These are phyloP conservation scores for Solanum hybrid DNA, from an alignment of 305 asterid genomes.

Conservation along the genomic window DNA sequence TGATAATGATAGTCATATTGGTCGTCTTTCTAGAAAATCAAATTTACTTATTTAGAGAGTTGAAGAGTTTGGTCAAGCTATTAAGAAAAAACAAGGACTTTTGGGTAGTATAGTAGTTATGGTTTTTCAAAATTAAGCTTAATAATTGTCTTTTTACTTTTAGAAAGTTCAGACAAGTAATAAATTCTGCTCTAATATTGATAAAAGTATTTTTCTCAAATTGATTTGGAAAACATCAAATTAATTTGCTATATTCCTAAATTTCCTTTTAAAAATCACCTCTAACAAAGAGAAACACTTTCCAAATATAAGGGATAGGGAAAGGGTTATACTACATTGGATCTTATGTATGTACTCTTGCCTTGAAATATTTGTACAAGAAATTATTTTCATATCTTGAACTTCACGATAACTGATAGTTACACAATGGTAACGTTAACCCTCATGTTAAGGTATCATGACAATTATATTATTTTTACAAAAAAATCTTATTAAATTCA, in stretches of 20 bases:
- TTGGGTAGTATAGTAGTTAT: background rate
- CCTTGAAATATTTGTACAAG: background rate
- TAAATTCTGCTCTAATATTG: background rate
- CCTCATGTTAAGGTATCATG: background rate
- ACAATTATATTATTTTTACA: background rate
- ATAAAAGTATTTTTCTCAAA: too few species aligned
- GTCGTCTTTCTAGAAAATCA: too few species aligned
- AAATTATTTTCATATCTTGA: background rate
- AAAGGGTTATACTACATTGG: background rate
- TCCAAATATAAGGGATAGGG: background rate
- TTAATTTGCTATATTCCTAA: background rate
- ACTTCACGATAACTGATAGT: background rate
- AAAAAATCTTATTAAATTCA: background rate
- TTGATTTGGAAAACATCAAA: background rate
- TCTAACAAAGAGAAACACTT: background rate
- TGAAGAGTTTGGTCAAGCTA: too few species aligned
- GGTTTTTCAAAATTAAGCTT: background rate
- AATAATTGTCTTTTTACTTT: too few species aligned
- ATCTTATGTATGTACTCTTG: background rate
- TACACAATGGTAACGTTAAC: background rate
- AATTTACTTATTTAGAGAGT: too few species aligned
- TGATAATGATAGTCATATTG: too few species aligned
- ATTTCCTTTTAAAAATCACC: background rate
- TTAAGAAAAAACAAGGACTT: too few species aligned
- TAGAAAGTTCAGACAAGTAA: background rate